These are phyloP conservation scores for Baeospora myosura DNA, from an alignment of 1,284 basidiomycete species.

Conservation along the genomic window DNA sequence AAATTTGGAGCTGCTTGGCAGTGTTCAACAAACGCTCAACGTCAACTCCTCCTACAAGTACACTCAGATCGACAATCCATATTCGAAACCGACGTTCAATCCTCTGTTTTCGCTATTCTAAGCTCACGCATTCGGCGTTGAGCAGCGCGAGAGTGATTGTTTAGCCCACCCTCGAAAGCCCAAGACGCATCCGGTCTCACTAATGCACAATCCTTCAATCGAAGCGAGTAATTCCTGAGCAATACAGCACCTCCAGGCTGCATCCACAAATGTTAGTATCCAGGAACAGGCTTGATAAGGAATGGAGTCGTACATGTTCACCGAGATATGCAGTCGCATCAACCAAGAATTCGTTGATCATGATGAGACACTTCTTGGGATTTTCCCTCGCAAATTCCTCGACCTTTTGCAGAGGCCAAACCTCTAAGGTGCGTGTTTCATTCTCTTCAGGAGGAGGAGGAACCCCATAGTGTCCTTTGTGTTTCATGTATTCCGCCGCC, in stretches of 20 bases:
- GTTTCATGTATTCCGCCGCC: slow-evolving; percentile 49
- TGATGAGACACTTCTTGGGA: slow-evolving; percentile 38
- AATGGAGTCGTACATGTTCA: slow-evolving; percentile 51
- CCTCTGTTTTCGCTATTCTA: slow-evolving; percentile 44
- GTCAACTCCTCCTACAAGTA: slow-evolving; percentile 18
- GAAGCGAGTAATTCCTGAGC: slow-evolving; percentile 41
- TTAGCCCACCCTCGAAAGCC: slow-evolving; percentile 68
- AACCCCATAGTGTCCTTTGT: slow-evolving; percentile 29
- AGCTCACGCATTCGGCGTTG: slow-evolving; percentile 45
- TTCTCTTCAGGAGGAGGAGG: slow-evolving; percentile 12
- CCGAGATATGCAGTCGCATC: slow-evolving; percentile 59
- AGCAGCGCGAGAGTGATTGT: slow-evolving; percentile 63
- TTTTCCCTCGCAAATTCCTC: slow-evolving; percentile 26
- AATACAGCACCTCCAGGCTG: slow-evolving; percentile 51
- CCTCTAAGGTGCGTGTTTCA: slow-evolving; percentile 26
- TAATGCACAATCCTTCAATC: slow-evolving; percentile 10
- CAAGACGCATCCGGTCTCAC: slow-evolving; percentile 40
- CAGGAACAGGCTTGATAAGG: slow-evolving; percentile 14
- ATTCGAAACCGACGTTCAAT: slow-evolving; percentile 60
- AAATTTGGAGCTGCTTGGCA: no score
- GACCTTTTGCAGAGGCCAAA: slow-evolving; percentile 35
- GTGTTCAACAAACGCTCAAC: slow-evolving; percentile 31
- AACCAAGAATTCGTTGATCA: slow-evolving; percentile 58
- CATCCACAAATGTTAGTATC: slow-evolving; percentile 3
- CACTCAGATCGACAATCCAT: slow-evolving; percentile 29